These are phyloP conservation scores for Gilbertella persicaria DNA, from an alignment of 371 early-diverging fungal species.

Conservation along the genomic window DNA sequence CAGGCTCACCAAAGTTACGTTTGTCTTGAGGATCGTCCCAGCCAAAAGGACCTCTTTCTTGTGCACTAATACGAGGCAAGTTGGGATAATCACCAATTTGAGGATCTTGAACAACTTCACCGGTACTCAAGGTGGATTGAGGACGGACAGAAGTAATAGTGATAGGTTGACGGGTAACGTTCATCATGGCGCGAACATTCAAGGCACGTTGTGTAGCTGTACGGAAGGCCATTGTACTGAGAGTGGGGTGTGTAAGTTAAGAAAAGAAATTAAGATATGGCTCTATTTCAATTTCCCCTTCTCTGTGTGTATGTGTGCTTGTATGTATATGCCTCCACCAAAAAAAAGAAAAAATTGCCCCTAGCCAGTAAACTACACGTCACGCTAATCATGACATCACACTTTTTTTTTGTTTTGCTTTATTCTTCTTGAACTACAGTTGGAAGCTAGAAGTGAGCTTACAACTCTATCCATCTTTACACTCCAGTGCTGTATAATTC, in stretches of 20 bases:
- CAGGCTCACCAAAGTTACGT: constrained; percentile 68
- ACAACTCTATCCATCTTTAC: too few species aligned
- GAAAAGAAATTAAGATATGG: too few species aligned
- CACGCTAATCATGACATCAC: too few species aligned
- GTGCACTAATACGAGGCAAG: constrained; percentile 60
- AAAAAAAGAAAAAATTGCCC: too few species aligned
- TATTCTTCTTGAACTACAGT: too few species aligned
- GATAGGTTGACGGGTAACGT: constrained; percentile 30
- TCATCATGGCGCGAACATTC: constrained; percentile 35
- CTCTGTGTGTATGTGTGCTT: too few species aligned
- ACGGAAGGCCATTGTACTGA: constrained; percentile 39
- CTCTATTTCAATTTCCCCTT: too few species aligned
- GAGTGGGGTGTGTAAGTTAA: constrained; percentile 11
- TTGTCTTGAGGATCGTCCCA: constrained; percentile 68
- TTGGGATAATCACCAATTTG: constrained; percentile 71
- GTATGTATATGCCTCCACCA: too few species aligned
- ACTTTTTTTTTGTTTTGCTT: too few species aligned
- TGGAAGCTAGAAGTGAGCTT: too few species aligned
- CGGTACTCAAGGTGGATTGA: constrained; percentile 51
- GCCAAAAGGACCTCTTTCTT: constrained; percentile 57
- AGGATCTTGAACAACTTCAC: constrained; percentile 55
- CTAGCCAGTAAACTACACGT: too few species aligned
- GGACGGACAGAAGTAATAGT: constrained; percentile 37
- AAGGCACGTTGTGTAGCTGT: constrained; percentile 42
- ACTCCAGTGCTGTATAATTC: too few species aligned